Evolutionary conservation across 1,284 basidiomycete genomes (phyloP).

Genomic region (Heterobasidion parviporum): DNA sequence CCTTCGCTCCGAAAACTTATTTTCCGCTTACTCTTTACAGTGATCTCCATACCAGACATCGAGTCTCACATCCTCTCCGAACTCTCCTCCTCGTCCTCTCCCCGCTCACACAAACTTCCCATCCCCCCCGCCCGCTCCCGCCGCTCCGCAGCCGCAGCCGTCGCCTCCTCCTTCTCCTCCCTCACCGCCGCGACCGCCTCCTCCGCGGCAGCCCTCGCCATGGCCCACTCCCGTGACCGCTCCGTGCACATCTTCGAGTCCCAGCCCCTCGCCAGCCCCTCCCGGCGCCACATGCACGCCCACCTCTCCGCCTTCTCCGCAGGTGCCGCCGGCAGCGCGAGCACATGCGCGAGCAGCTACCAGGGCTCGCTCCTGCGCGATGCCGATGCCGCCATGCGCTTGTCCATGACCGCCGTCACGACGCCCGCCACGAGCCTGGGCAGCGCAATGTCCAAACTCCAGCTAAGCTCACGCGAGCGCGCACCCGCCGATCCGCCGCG

Average conservation of each 20-base stretch:
- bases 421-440: slow-evolving; percentile 26
- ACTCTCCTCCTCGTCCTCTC: slow-evolving; percentile 55
- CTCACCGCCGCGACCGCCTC: slow-evolving; percentile 55
- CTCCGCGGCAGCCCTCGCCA: slow-evolving; percentile 23
- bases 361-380: slow-evolving; percentile 16
- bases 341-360: slow-evolving; percentile 8
- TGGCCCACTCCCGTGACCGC: slow-evolving; percentile 18
- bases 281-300: slow-evolving; percentile 36
- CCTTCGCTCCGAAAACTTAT: background rate
- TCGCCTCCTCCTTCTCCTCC: slow-evolving; percentile 26
- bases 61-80: slow-evolving; percentile 64
- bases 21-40: slow-evolving; percentile 23
- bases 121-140: slow-evolving; percentile 49
- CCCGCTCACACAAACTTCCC: slow-evolving; percentile 62
- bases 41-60: slow-evolving; percentile 70
- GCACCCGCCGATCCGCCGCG: background rate
- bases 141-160: slow-evolving; percentile 46
- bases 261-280: slow-evolving; percentile 51
- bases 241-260: slow-evolving; percentile 73
- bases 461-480: slow-evolving; percentile 7
- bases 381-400: background rate
- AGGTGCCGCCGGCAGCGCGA: slow-evolving; percentile 6
- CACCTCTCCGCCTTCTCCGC: slow-evolving; percentile 13
- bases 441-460: slow-evolving; percentile 20
- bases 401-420: slow-evolving; percentile 12